A percentile compares a stretch with the other conserved stretches of the same genome.
Conservation (phyloP, 2,329 filamentous ascomycete species). For the Fusarium subtropicale region DNA sequence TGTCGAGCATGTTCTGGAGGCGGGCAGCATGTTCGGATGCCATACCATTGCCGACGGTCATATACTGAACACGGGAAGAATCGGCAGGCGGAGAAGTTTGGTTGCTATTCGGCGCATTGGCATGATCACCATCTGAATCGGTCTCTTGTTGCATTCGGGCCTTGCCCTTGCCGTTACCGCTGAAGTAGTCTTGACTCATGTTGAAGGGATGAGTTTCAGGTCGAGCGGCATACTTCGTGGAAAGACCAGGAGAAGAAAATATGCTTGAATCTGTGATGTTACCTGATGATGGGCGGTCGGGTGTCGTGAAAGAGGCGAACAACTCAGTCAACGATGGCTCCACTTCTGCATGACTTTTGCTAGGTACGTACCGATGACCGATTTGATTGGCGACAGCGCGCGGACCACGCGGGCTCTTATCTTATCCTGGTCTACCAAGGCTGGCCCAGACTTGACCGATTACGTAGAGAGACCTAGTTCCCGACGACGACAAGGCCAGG, state of each 20-base stretch:
- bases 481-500: constrained; percentile 32
- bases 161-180: constrained; percentile 68
- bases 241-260: constrained; percentile 27
- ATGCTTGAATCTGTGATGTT: constrained; percentile 39
- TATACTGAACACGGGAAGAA: constrained; percentile 71
- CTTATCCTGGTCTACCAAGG: constrained; percentile 43
- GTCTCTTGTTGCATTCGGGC: constrained; percentile 52
- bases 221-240: constrained; percentile 52
- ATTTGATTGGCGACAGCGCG: constrained; percentile 48
- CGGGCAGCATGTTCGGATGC: constrained; percentile 84
- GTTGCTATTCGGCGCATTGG: constrained; percentile 44
- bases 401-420: constrained; percentile 39
- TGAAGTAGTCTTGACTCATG: constrained; percentile 72
- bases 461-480: constrained; percentile 31
- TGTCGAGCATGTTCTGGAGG: constrained; percentile 83
- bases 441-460: constrained; percentile 29
- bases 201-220: constrained; percentile 45
- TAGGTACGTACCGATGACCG: constrained; percentile 41
- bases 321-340: constrained; percentile 37
- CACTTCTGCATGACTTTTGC: constrained; percentile 51
- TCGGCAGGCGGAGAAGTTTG: constrained; percentile 41
- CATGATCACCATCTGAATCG: constrained; percentile 38
- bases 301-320: constrained; percentile 38
- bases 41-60: constrained; percentile 87
- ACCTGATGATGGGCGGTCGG: constrained; percentile 37